These are phyloP conservation scores for Paraurostyla sp. DNA, from an alignment of 73 alveolate species.

Conservation along the genomic window DNA sequence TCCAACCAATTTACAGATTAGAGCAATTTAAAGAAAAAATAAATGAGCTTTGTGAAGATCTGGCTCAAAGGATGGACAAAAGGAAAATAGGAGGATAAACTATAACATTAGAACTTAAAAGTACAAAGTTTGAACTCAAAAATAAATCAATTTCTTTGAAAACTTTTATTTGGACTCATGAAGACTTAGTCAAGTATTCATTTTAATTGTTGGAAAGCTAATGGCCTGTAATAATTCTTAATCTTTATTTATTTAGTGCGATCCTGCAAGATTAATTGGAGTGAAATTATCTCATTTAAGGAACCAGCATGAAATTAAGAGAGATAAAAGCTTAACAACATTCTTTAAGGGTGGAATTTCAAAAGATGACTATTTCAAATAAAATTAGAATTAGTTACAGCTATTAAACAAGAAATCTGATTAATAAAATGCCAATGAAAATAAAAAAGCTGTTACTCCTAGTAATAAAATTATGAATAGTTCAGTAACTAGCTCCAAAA, in stretches of 20 bases:
- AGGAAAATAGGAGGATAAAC: constrained; percentile 54
- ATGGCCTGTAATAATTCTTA: constrained; percentile 67
- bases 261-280: constrained; percentile 63
- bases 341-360: constrained; percentile 29
- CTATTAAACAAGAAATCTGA: neutral
- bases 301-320: constrained; percentile 45
- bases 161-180: constrained; percentile 12
- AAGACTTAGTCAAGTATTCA: constrained; percentile 50
- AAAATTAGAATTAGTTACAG: neutral
- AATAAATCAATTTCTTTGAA: constrained; percentile 30
- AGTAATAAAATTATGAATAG: neutral
- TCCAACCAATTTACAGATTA: neutral
- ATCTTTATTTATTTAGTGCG: neutral
- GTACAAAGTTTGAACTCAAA: neutral
- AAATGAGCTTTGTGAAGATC: constrained; percentile 52
- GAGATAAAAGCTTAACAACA: constrained; percentile 14
- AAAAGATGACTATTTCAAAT: neutral
- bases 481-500: neutral
- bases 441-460: neutral
- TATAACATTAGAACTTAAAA: constrained; percentile 55
- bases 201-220: constrained; percentile 31
- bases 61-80: constrained; percentile 60
- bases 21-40: constrained; percentile 68
- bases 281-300: constrained; percentile 55
- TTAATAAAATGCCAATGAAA: neutral